Conservation (phyloP, 202 grass and related monocot genomes). For the Setaria viridis region DNA sequence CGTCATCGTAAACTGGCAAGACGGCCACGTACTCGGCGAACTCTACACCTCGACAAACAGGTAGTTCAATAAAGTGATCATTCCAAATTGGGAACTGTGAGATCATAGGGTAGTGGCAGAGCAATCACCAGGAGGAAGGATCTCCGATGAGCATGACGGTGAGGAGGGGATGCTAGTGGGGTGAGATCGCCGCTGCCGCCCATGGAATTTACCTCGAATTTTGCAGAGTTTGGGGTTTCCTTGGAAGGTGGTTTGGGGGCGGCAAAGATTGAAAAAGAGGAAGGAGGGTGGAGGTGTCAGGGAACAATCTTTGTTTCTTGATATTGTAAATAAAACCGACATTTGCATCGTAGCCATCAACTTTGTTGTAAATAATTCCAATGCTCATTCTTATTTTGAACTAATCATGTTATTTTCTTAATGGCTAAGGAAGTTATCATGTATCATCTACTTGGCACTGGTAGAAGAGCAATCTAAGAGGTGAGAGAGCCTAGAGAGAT, state of each 20-base stretch:
- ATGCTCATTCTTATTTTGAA: too few species aligned
- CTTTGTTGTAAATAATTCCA: background rate
- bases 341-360: background rate
- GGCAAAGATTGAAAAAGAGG: background rate
- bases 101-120: conserved; percentile 3
- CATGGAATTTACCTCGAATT: conserved; percentile 40
- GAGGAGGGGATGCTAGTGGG: conserved; percentile 30
- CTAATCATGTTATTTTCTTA: too few species aligned
- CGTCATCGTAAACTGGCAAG: conserved; percentile 10
- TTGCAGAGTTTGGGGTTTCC: background rate
- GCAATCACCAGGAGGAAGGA: conserved; percentile 39
- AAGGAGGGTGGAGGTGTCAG: background rate
- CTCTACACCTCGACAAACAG: conserved; percentile 5
- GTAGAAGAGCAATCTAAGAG: too few species aligned
- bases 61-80: conserved; percentile 12
- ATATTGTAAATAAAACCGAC: background rate
- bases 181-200: conserved; percentile 47
- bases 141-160: conserved; percentile 44
- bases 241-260: background rate
- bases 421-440: too few species aligned
- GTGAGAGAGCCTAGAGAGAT: too few species aligned
- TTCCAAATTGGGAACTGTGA: conserved; percentile 19
- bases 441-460: too few species aligned
- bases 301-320: background rate
- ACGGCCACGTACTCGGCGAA: conserved; percentile 46